Evolutionary conservation across 371 early-diverging fungal species (phyloP), one percentile per base, ranked within the genome.

Genomic region (Mortierella sp.): DNA sequence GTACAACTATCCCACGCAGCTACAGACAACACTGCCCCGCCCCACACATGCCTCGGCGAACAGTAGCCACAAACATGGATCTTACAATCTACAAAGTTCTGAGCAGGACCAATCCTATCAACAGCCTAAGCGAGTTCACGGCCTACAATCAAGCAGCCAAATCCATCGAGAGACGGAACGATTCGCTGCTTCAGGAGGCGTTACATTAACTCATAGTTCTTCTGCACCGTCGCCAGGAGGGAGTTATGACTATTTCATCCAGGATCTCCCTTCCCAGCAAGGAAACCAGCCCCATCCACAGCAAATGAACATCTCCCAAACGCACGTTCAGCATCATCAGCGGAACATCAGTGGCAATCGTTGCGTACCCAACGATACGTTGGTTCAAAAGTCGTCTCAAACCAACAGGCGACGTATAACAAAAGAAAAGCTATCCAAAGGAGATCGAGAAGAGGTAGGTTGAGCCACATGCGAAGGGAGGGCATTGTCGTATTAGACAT

Each of bases 371-470:
- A 25, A 9, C 13, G 22, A 31, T 10, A 12, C 22, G 6, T 8
- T 52, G 12, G 34, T 29, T 27, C 64, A 56, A 12, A 27, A 40
- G 17, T 10, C 57, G 6, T 25, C n/a, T 14, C 9, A 54, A 10
- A 48, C 41, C 16, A 24, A 24, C 13, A 69, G 62, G 43, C 65
- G 67, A 37, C 70, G 77, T 16, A 48, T 50, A 4, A 46, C 43
- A 3, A 70, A 66, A 37, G 77, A 77, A 3, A 77, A 66, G 45
- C 19, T 34, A 2, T 47, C 53, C n/a, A 77, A 70, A 34, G 66
- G 66, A 21, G 77, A 77, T 10, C 65, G 77, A 17, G 77, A 77
- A 31, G 77, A 77, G 77, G 77, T 77, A 55, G 50, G 31, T 37
- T 3, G 10, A 41, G 3, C 16, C 12, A 41, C 16, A 41, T 17